phyloP scores from a whole-genome alignment of 2,329 filamentous ascomycete genomes.

The Fusarium virguliforme region DNA sequence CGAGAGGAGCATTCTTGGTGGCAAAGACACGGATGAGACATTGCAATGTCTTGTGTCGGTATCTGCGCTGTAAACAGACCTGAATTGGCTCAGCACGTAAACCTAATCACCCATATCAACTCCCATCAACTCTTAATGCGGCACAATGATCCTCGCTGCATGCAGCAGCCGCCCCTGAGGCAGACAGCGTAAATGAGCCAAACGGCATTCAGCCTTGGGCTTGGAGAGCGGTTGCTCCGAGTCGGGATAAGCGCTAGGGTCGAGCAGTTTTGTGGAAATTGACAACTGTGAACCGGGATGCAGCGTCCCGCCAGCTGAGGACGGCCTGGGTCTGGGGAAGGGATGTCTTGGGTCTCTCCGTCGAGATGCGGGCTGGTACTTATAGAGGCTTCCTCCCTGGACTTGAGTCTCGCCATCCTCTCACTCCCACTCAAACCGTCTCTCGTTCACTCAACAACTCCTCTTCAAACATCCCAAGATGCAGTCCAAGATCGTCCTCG shows the following conservation, averaged over 20 bases:
- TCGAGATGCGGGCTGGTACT: neutral
- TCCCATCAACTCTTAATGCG: neutral
- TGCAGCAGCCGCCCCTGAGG: constrained; percentile 7
- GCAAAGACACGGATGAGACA: neutral
- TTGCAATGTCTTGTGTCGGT: neutral
- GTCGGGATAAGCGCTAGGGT: constrained; percentile 35
- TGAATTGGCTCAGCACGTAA: neutral
- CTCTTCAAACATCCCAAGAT: constrained; percentile 43
- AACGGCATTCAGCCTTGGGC: constrained; percentile 16
- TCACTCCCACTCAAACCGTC: neutral
- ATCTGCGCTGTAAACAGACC: neutral
- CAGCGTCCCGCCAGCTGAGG: neutral
- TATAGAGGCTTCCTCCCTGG: neutral
- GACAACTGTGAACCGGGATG: constrained; percentile 5
- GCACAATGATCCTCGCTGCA: neutral
- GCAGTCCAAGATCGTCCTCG: constrained; percentile 51
- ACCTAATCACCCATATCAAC: too few species aligned
- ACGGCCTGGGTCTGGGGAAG: constrained; percentile 15
- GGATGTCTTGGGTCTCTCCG: neutral
- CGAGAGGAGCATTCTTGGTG: neutral
- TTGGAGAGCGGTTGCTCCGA: constrained; percentile 17
- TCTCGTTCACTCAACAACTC: constrained; percentile 1
- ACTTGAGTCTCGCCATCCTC: neutral
- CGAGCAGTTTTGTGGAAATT: constrained; percentile 34
- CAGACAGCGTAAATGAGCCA: constrained; percentile 6